phyloP scores from a whole-genome alignment of 805 yeast species.

The Candida patagonica region DNA sequence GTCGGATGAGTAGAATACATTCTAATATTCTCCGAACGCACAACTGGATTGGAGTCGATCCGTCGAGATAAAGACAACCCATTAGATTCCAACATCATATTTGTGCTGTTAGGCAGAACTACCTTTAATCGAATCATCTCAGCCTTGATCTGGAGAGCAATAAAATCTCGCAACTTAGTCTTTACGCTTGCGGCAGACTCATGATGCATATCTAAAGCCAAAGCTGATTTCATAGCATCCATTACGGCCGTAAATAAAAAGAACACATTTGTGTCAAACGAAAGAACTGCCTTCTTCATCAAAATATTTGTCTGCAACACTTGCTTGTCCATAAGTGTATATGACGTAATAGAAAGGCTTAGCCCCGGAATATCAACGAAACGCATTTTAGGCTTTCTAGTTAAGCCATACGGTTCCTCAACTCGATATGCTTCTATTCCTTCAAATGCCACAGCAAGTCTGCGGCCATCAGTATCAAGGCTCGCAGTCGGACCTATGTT shows the following conservation, averaged over 20 bases:
- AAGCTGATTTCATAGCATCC: conserved; percentile 37
- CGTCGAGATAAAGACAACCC: conserved; percentile 25
- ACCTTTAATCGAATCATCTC: conserved; percentile 28
- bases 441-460: conserved; percentile 17
- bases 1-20: conserved; percentile 44
- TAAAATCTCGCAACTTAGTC: not conserved
- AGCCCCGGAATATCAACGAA: conserved; percentile 22
- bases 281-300: conserved; percentile 16
- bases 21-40: conserved; percentile 32
- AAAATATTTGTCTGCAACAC: conserved; percentile 16
- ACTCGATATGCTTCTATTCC: conserved; percentile 20
- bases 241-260: conserved; percentile 39
- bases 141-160: conserved; percentile 24
- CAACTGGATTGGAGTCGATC: conserved; percentile 22
- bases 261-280: conserved; percentile 30
- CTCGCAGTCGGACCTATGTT: not conserved
- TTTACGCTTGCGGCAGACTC: not conserved
- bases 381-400: conserved; percentile 14
- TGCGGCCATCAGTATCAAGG: conserved; percentile 17
- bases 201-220: conserved; percentile 14
- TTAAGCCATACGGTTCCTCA: conserved; percentile 20
- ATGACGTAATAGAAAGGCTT: conserved; percentile 17
- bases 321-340: conserved; percentile 7
- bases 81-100: conserved; percentile 39
- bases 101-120: conserved; percentile 39